These are phyloP conservation scores for Aspergillus transmontanensis DNA, from an alignment of 2,329 filamentous ascomycete species.

Conservation along the genomic window DNA sequence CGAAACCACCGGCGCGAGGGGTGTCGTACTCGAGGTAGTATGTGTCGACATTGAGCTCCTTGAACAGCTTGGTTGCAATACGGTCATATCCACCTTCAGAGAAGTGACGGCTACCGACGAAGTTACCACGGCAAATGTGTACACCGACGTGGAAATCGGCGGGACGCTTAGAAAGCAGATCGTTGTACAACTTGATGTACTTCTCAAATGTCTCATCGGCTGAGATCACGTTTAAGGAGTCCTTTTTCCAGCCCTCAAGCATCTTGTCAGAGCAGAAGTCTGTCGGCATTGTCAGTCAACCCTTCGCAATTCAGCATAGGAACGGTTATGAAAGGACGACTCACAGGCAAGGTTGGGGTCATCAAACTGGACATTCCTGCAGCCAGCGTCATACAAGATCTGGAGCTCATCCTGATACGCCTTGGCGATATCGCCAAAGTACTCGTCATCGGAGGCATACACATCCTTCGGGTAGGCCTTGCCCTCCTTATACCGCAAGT, in stretches of 20 bases:
- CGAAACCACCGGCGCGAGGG: slow-evolving; percentile 65
- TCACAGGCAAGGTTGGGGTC: slow-evolving; percentile 69
- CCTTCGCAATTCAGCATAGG: slow-evolving; percentile 26
- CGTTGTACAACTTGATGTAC: slow-evolving; percentile 78
- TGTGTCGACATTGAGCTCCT: slow-evolving; percentile 64
- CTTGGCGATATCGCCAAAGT: slow-evolving; percentile 66
- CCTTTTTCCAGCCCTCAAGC: slow-evolving; percentile 68
- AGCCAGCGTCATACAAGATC: slow-evolving; percentile 63
- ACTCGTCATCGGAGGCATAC: slow-evolving; percentile 61
- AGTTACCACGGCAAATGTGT: slow-evolving; percentile 70
- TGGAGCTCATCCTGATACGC: slow-evolving; percentile 66
- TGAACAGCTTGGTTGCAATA: slow-evolving; percentile 68
- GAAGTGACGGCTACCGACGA: slow-evolving; percentile 67
- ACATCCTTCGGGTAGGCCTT: slow-evolving; percentile 59
- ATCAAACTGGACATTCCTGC: slow-evolving; percentile 69
- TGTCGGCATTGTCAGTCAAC: slow-evolving; percentile 31
- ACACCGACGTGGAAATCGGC: slow-evolving; percentile 75
- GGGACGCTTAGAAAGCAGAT: slow-evolving; percentile 64
- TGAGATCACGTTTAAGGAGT: slow-evolving; percentile 67
- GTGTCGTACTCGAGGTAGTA: slow-evolving; percentile 74
- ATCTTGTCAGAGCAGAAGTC: slow-evolving; percentile 76
- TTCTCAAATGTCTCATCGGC: slow-evolving; percentile 72
- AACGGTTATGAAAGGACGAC: slow-evolving; percentile 41
- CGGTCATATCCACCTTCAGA: slow-evolving; percentile 68
- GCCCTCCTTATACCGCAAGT: slow-evolving; percentile 62